Base-by-base conservation (phyloP, 192 early-diverging fungal species). In the Powellomyces hirtus region DNA sequence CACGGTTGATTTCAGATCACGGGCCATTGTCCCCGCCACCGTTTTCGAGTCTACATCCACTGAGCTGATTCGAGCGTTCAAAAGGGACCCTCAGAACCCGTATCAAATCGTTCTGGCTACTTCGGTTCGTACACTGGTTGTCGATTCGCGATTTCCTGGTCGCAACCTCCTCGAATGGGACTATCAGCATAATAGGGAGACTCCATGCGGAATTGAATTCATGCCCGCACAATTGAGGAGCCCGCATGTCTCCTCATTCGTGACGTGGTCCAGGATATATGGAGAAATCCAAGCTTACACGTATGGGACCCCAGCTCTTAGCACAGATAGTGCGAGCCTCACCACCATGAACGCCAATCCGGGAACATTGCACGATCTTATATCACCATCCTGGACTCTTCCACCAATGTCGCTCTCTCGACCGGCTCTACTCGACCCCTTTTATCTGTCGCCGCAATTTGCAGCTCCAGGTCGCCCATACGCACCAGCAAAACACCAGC, bases 151-250 rank as follows among this genome's bases (percentile, higher is more conserved):
- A 10, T 59, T 46, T 35, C 40, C 38, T 14, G 18, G 44, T 29
- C 35, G 40, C 14, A 45, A 55, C 4, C 20, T 59, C 13, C n/a
- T 68, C 10, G 35, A 68, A 60, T 68, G 67, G 67, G 40, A 46
- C 18, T 58, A 40, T 55, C 57, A 59, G 30, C 11, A 59, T 27
- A 31, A 59, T 20, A 34, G 67, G 26, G 67, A 68, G 26, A 18
- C 58, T 10, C 67, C 67, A 8, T 1, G 26, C 11, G 38, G 57
- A 10, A 44, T 68, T 20, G 38, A 59, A 34, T 59, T 68, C 27
- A 10, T 57, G 22, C 11, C 50, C 20, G 29, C 50, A 35, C 13
- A 27, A 42, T 42, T n/a, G 51, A 53, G 13, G 7, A 26, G n/a
- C n/a, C n/a, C n/a, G n/a, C n/a, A n/a, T n/a, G 53, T 33, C 16